Evolutionary conservation across 2,329 filamentous ascomycete species (phyloP).

Genomic region (Colletotrichum lentis): DNA sequence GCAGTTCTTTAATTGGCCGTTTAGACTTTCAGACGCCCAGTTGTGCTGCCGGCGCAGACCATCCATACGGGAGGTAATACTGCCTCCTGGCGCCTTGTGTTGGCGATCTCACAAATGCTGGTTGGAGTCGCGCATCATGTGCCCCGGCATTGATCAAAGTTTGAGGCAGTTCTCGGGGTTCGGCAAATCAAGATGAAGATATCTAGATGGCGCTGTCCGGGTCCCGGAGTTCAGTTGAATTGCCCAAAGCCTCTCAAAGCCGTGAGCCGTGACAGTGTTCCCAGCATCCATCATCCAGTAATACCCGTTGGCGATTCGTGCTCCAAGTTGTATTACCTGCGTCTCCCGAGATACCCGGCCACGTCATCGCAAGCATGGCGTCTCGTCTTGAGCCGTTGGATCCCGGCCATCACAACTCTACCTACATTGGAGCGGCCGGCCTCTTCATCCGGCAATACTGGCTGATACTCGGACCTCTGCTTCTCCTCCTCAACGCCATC

Average conservation of each 20-base stretch:
- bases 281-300: too few species aligned
- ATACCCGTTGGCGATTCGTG: too few species aligned
- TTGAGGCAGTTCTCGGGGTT: background rate
- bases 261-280: too few species aligned
- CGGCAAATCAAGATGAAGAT: background rate
- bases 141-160: background rate
- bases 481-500: constrained; percentile 10
- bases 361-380: too few species aligned
- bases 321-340: too few species aligned
- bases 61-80: background rate
- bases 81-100: background rate
- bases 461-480: constrained; percentile 46
- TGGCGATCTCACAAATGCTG: constrained; percentile 1
- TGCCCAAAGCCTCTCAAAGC: too few species aligned
- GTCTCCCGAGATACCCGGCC: too few species aligned
- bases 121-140: background rate
- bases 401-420: background rate
- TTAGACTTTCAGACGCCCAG: constrained; percentile 15
- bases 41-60: constrained; percentile 6
- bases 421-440: background rate
- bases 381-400: too few species aligned
- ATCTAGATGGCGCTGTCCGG: background rate
- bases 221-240: too few species aligned
- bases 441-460: constrained; percentile 47
- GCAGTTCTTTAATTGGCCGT: constrained; percentile 25